Conservation (phyloP, 2,329 filamentous ascomycete genomes). For the Venturia effusa region DNA sequence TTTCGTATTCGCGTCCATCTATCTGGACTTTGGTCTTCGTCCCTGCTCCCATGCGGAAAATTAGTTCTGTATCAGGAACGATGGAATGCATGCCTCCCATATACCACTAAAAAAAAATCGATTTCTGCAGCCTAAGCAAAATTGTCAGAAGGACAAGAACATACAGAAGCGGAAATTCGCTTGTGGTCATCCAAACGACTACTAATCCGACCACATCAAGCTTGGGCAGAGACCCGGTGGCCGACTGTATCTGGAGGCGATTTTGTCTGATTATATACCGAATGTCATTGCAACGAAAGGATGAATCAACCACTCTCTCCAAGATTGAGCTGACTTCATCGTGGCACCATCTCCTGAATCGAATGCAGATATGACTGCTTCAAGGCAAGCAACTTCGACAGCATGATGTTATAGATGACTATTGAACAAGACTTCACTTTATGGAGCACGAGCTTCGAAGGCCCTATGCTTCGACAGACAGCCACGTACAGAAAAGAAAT, state of each 20-base stretch:
- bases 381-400: background rate
- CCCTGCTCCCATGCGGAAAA: background rate
- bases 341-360: background rate
- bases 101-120: background rate
- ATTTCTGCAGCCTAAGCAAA: background rate
- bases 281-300: background rate
- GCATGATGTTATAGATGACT: background rate
- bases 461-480: background rate
- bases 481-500: background rate
- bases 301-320: background rate
- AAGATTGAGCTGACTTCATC: background rate
- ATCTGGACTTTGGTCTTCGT: background rate
- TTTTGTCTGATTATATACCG: background rate
- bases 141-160: background rate
- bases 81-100: background rate
- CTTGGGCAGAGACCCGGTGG: background rate
- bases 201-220: background rate
- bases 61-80: background rate
- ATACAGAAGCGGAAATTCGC: background rate
- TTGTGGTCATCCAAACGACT: background rate
- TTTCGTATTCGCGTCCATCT: slow-evolving; percentile 38
- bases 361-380: background rate
- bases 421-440: background rate
- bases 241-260: background rate
- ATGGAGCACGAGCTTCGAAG: background rate